Conservation (phyloP, 176 grass and related monocot genomes). For the Paspalum vaginatum region DNA sequence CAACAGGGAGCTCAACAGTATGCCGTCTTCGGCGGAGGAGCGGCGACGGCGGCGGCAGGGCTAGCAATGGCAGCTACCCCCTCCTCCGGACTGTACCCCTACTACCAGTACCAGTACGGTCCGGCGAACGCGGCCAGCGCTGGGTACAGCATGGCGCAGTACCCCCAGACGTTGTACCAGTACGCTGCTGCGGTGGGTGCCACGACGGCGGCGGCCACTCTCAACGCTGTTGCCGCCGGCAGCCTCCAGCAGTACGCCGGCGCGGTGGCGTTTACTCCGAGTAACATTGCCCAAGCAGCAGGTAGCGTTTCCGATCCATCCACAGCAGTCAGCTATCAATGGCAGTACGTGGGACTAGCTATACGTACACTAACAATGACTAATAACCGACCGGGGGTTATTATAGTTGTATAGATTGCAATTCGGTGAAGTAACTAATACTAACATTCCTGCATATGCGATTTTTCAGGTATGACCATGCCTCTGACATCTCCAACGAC, state of each 20-base stretch:
- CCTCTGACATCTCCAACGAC: conserved; percentile 32
- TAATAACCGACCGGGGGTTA: too few species aligned
- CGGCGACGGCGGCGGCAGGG: not conserved
- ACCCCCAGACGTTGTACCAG: conserved; percentile 49
- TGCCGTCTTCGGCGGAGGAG: conserved; percentile 20
- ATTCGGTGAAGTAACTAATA: not conserved
- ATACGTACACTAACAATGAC: too few species aligned
- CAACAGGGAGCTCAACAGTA: conserved; percentile 39
- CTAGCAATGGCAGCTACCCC: conserved; percentile 15
- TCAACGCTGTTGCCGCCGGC: not conserved
- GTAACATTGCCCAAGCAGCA: conserved; percentile 31
- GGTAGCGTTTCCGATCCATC: not conserved
- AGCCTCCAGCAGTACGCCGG: conserved; percentile 43
- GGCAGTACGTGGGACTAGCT: too few species aligned
- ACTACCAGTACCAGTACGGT: conserved; percentile 36
- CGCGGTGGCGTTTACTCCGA: conserved; percentile 11
- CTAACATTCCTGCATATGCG: too few species aligned
- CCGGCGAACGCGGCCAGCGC: not conserved
- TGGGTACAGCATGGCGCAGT: conserved; percentile 34
- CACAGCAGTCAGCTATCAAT: too few species aligned
- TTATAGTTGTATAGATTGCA: too few species aligned
- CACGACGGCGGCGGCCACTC: not conserved
- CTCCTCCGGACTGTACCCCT: conserved; percentile 32
- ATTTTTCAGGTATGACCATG: conserved; percentile 43
- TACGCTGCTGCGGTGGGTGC: conserved; percentile 1